A percentile compares a stretch with the other conserved stretches of the same genome.
These are phyloP conservation scores for Gossypium trilobum DNA, from an alignment of 441 rosid genomes.

Conservation along the genomic window DNA sequence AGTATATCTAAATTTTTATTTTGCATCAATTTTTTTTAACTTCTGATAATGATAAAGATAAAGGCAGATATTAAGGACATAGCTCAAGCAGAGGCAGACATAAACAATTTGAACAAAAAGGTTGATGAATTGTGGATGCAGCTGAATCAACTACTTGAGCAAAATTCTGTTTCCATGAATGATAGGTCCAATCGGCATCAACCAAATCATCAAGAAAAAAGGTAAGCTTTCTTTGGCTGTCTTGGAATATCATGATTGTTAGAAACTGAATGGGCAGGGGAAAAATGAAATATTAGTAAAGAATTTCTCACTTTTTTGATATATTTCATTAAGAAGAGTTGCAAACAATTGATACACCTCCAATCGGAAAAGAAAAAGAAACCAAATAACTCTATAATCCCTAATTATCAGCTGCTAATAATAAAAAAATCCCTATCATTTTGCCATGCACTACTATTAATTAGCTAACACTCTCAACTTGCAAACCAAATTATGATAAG, in stretches of 20 bases:
- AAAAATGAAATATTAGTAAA: not conserved
- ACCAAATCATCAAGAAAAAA: constrained; percentile 30
- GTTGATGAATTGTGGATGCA: constrained; percentile 51
- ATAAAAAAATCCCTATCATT: no score
- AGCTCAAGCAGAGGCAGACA: constrained; percentile 53
- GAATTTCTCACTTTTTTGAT: not conserved
- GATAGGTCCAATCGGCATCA: constrained; percentile 24
- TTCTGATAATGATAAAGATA: constrained; percentile 33
- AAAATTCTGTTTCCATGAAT: constrained; percentile 24
- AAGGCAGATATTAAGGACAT: constrained; percentile 60
- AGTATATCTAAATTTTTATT: constrained; percentile 14
- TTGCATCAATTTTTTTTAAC: constrained; percentile 20
- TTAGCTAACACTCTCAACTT: no score
- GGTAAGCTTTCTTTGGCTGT: constrained; percentile 29
- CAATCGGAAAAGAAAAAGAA: not conserved
- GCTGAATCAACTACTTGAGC: constrained; percentile 41
- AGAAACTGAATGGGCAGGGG: not conserved
- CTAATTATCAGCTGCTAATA: no score
- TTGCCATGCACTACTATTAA: no score
- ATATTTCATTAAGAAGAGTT: not conserved
- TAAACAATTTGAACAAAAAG: constrained; percentile 50
- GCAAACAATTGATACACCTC: not conserved
- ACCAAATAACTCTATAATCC: not conserved
- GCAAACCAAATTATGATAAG: no score
- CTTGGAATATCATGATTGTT: not conserved